Conservation (phyloP, 495 filamentous ascomycete species). For the Cairneyella variabilis region DNA sequence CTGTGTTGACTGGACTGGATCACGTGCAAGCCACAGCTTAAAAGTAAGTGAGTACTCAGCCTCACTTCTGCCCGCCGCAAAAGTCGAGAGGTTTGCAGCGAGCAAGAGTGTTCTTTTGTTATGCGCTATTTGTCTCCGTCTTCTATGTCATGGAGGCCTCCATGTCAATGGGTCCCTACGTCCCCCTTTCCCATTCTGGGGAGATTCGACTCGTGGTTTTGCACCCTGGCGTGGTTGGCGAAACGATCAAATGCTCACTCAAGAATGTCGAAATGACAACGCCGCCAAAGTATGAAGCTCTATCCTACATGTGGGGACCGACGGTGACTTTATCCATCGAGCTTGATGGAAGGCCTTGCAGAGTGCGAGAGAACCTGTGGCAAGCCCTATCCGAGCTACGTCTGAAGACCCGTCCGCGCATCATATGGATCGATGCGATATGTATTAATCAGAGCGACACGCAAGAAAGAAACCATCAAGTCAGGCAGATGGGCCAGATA, state of each 20-base stretch:
- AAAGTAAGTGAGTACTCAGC: too few species aligned
- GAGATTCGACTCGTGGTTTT: constrained; percentile 7
- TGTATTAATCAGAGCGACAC: constrained; percentile 2
- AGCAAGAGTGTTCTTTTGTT: too few species aligned
- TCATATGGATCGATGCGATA: constrained; percentile 7
- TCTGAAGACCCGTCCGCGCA: not conserved
- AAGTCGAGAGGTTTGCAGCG: too few species aligned
- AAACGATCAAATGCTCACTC: not conserved
- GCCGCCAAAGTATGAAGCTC: constrained; percentile 1
- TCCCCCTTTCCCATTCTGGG: not conserved
- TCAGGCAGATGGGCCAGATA: not conserved
- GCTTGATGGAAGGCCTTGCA: not conserved
- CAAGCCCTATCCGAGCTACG: not conserved
- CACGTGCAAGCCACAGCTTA: too few species aligned
- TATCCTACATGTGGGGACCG: constrained; percentile 8
- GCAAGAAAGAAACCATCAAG: not conserved
- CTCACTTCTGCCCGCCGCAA: too few species aligned
- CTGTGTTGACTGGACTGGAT: too few species aligned
- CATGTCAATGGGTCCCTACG: not conserved
- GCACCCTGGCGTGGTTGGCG: not conserved
- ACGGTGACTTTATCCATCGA: not conserved
- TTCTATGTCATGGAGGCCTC: too few species aligned
- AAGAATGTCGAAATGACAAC: not conserved
- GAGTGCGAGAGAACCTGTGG: constrained; percentile 1
- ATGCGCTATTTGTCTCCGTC: too few species aligned